A percentile compares a stretch with the other conserved stretches of the same genome.
These are phyloP conservation scores for Fusarium transvaalense DNA, from an alignment of 2,329 filamentous ascomycete species.

Conservation along the genomic window DNA sequence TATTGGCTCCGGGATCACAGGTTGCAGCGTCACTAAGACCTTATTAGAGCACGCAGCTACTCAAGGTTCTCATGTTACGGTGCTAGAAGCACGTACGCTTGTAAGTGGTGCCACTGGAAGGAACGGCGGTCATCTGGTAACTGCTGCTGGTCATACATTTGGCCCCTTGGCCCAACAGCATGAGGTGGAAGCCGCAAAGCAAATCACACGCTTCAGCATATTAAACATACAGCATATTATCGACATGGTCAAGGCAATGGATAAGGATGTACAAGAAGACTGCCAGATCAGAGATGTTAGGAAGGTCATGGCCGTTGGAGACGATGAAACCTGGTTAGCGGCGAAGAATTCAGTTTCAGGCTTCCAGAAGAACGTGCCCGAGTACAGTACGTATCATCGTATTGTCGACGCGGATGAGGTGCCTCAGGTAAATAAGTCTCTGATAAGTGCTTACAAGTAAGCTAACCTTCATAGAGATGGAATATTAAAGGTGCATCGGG, in stretches of 20 bases:
- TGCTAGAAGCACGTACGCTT: constrained; percentile 49
- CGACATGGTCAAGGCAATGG: constrained; percentile 2
- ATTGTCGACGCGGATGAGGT: constrained; percentile 6
- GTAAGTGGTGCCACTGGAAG: constrained; percentile 51
- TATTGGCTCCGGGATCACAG: constrained; percentile 52
- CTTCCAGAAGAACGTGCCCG: constrained; percentile 2
- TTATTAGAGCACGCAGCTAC: constrained; percentile 39
- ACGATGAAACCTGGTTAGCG: constrained; percentile 4
- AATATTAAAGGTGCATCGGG: constrained; percentile 48
- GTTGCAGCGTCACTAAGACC: constrained; percentile 46
- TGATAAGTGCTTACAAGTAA: too few relatives aligned
- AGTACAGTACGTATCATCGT: neutral
- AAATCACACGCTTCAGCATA: constrained; percentile 32
- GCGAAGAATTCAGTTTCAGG: constrained; percentile 2
- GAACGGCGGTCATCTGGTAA: constrained; percentile 49
- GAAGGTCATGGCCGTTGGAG: constrained; percentile 19
- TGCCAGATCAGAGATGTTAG: constrained; percentile 10
- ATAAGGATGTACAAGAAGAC: neutral
- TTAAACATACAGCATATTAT: constrained; percentile 13
- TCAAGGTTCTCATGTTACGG: constrained; percentile 24
- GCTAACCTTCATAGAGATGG: constrained; percentile 27
- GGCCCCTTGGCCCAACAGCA: constrained; percentile 40
- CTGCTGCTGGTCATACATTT: constrained; percentile 43
- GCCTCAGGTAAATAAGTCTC: neutral
- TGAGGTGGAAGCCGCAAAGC: constrained; percentile 15